phyloP scores from a whole-genome alignment of 2,329 filamentous ascomycete species.

The Ophiostoma australiae region DNA sequence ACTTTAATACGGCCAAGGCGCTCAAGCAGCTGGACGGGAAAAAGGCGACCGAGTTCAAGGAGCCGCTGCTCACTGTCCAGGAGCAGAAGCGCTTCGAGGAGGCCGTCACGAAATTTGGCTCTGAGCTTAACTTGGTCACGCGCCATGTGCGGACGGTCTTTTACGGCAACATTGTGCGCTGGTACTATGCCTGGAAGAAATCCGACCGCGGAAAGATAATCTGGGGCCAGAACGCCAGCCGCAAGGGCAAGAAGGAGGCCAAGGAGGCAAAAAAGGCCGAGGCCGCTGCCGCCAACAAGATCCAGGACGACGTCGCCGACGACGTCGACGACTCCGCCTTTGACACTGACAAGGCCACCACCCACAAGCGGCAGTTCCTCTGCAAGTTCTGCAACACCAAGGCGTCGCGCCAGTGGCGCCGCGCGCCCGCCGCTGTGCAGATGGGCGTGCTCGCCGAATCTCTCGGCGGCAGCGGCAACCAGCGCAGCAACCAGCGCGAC shows the following conservation, averaged over 20 bases:
- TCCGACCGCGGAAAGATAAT: constrained; percentile 77
- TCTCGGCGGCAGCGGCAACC: constrained; percentile 55
- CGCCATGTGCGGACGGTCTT: constrained; percentile 79
- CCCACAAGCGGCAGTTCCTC: constrained; percentile 76
- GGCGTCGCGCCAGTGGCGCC: constrained; percentile 81
- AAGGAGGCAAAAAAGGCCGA: constrained; percentile 72
- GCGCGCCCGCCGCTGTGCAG: constrained; percentile 68
- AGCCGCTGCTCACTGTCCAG: constrained; percentile 70
- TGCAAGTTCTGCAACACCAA: constrained; percentile 90
- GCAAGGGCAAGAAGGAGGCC: constrained; percentile 85
- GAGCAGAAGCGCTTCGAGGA: constrained; percentile 92
- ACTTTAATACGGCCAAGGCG: constrained; percentile 67
- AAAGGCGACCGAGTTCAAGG: constrained; percentile 70
- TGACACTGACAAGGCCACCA: constrained; percentile 75
- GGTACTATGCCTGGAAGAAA: constrained; percentile 99
- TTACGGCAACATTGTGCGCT: constrained; percentile 77
- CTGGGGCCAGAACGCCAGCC: constrained; percentile 81
- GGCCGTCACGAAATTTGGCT: constrained; percentile 82
- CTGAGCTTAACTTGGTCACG: constrained; percentile 77
- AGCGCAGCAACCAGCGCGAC: constrained; percentile 67
- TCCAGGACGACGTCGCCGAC: constrained; percentile 89
- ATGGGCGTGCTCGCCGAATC: constrained; percentile 45
- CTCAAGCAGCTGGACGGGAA: constrained; percentile 63
- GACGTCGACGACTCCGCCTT: constrained; percentile 93
- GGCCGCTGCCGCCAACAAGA: constrained; percentile 60